These are phyloP conservation scores for Graphilbum fragrans DNA, from an alignment of 2,329 filamentous ascomycete genomes.

Conservation along the genomic window DNA sequence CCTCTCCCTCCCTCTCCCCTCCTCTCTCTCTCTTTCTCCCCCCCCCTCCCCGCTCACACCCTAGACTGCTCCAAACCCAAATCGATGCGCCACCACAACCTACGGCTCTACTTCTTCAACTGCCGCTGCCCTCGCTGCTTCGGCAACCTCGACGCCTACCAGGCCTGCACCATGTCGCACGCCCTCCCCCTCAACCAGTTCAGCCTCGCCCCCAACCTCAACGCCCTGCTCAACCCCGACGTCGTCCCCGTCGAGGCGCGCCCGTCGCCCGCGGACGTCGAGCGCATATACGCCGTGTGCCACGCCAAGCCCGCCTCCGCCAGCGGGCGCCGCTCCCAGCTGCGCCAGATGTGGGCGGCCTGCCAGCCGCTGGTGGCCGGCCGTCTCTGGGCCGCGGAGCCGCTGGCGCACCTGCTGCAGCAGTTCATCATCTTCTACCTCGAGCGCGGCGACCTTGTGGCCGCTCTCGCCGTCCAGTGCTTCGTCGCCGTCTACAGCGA, in stretches of 20 bases:
- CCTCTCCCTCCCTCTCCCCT: not conserved
- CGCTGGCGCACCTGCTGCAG: conserved; percentile 31
- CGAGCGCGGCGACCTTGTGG: conserved; percentile 26
- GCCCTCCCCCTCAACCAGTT: conserved; percentile 29
- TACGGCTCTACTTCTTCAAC: conserved; percentile 38
- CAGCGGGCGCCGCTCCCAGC: conserved; percentile 11
- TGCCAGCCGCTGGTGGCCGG: conserved; percentile 25
- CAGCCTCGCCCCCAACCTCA: conserved; percentile 30
- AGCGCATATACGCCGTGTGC: conserved; percentile 20
- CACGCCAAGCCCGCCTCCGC: conserved; percentile 8
- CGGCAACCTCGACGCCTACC: conserved; percentile 40
- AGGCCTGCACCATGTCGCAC: conserved; percentile 31
- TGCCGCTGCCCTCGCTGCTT: conserved; percentile 38
- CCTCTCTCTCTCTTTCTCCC: not conserved
- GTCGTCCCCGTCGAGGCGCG: conserved; percentile 14
- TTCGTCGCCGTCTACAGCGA: conserved; percentile 35
- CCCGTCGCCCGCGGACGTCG: conserved; percentile 11
- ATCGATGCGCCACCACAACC: conserved; percentile 25
- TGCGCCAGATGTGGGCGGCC: conserved; percentile 22
- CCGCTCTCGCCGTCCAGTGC: conserved; percentile 32
- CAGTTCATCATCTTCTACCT: conserved; percentile 32
- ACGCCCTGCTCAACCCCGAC: conserved; percentile 18
- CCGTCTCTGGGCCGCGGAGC: conserved; percentile 35
- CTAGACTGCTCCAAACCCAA: conserved; percentile 36
- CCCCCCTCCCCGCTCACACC: not conserved